Conservation (phyloP, 1,284 basidiomycete species). For the Xerocomus cyaneibrunnescens region DNA sequence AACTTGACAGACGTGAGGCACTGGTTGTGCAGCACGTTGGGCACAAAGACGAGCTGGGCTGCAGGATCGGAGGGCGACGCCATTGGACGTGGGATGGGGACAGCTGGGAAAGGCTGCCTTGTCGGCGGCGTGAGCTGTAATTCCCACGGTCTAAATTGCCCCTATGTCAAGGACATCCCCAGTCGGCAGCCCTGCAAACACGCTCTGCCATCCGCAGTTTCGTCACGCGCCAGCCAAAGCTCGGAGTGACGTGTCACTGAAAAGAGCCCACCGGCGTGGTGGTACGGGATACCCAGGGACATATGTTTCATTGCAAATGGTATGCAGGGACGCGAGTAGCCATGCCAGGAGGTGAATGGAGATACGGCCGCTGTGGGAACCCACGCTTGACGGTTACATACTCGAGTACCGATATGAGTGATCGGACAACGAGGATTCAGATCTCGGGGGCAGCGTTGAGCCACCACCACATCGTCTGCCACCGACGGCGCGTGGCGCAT, state of each 20-base stretch:
- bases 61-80: constrained; percentile 45
- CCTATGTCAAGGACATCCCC: not conserved
- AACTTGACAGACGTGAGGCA: constrained; percentile 67
- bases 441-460: not conserved
- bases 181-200: not conserved
- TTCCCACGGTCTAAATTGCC: constrained; percentile 18
- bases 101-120: not conserved
- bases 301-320: not conserved
- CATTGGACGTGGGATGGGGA: constrained; percentile 19
- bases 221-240: no score
- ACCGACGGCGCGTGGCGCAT: not conserved
- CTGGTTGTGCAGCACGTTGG: constrained; percentile 72
- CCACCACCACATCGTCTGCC: not conserved
- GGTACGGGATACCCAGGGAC: not conserved
- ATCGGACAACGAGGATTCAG: not conserved
- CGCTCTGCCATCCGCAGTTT: not conserved
- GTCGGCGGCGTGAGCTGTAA: not conserved
- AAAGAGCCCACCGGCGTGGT: not conserved
- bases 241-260: not conserved
- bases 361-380: constrained; percentile 3
- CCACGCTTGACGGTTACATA: not conserved
- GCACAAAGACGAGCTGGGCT: constrained; percentile 65
- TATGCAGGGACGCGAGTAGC: constrained; percentile 1
- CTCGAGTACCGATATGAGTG: not conserved
- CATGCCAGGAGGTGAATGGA: no score